Evolutionary conservation across 2,329 filamentous ascomycete genomes (phyloP), one percentile per base, ranked within the genome.

Genomic region (Aspergillus japonicus): DNA sequence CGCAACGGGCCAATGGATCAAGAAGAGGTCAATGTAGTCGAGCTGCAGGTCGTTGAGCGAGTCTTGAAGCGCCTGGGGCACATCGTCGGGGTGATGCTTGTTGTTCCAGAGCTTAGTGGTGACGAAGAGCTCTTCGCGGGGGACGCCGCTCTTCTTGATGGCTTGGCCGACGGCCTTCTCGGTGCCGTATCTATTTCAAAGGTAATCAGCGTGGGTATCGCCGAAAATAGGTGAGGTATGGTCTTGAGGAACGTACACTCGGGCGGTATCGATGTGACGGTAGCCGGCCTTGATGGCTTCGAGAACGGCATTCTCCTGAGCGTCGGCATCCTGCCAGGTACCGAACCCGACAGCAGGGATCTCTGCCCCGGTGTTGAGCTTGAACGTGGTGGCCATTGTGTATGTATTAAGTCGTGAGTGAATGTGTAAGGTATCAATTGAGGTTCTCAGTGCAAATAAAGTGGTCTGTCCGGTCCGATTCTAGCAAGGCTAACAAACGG

Each of bases 21-120:
- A 80, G 72, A 84, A 89, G 11, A 91, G 78, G 70, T 91, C 88
- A 59, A 91, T 78, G 70, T 90, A 90, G 60, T 87, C 87, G 44
- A 87, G 77, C 12, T 81, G 83, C 67, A 89, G 81, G 68, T 86
- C 82, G 70, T 86, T 82, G 55, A 89, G 78, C 47, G 87, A 87
- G 47, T 84, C 81, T 63, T 83, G 80, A 51, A 87, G 82, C 62
- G 87, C 87, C 64, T 82, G 77, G 60, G 83, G 78, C 16, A 90
- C 88, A 67, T 87, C 85, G 67, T 87, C 81, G 0, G 82, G 83
- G 63, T 83, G 80, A 69, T 88, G 85, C 67, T 76, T 81, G 72
- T 85, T 87, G 75, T 87, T 88, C 86, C 86, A 89, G 39, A 89
- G 76, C 72, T 89, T 90, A 11, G 85, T 87, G 2, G 85, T 87